These are phyloP conservation scores for Pseudocercospora fijiensis DNA, from an alignment of 2,329 filamentous ascomycete genomes.

Conservation along the genomic window DNA sequence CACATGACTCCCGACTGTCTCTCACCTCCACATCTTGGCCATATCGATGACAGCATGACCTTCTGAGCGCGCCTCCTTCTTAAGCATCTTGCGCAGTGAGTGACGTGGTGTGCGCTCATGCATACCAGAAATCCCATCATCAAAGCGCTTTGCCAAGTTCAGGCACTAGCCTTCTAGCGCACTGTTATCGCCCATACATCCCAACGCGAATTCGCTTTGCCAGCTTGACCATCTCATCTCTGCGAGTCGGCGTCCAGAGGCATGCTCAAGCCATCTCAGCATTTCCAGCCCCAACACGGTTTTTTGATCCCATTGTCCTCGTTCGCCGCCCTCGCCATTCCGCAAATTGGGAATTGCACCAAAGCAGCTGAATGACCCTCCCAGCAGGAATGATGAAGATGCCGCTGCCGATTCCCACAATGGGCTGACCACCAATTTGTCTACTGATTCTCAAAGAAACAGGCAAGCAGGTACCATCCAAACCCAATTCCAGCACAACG, in stretches of 20 bases:
- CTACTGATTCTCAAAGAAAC: too few species aligned
- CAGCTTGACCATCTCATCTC: background rate
- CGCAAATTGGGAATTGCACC: too few species aligned
- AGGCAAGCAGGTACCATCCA: background rate
- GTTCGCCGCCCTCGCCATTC: too few species aligned
- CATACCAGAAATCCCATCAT: background rate
- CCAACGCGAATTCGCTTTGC: too few species aligned
- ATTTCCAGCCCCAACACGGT: too few species aligned
- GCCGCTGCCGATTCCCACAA: too few species aligned
- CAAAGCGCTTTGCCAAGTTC: background rate
- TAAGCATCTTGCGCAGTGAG: background rate
- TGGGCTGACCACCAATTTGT: too few species aligned
- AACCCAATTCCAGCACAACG: background rate
- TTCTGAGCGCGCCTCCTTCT: background rate
- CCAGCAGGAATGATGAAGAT: background rate
- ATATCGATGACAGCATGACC: background rate
- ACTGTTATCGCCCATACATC: too few species aligned
- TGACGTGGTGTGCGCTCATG: background rate
- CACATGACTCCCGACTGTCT: background rate
- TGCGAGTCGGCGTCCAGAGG: background rate
- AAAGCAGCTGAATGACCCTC: background rate
- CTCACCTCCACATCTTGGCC: conserved; percentile 1
- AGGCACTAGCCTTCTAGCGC: background rate
- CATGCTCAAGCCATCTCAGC: background rate
- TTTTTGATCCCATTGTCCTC: too few species aligned